Percentiles rank a stretch among this genome's conserved stretches.
Evolutionary conservation across 1,284 basidiomycete species (phyloP).

Genomic region (Fomitopsis schrenkii): DNA sequence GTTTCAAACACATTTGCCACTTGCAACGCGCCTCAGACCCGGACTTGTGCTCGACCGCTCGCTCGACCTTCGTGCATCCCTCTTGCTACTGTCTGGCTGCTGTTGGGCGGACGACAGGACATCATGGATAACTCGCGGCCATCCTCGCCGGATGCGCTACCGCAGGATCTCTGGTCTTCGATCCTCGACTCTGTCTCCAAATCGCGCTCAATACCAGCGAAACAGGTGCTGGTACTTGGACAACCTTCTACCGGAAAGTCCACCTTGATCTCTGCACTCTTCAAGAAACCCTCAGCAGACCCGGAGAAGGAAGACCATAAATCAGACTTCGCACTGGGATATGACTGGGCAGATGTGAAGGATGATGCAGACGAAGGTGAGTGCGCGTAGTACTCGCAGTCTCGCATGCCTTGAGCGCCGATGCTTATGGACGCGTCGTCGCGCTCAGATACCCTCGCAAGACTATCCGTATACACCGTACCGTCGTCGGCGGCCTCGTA

Average conservation of each 20-base stretch:
- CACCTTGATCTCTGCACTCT: conserved; percentile 60
- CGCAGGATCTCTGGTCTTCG: conserved; percentile 85
- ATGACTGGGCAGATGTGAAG: conserved; percentile 81
- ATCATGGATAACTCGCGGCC: conserved; percentile 50
- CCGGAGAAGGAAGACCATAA: conserved; percentile 52
- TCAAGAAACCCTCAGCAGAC: conserved; percentile 58
- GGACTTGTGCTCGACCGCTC: too few species aligned
- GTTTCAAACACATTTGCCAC: conserved; percentile 8
- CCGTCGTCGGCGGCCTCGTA: conserved; percentile 76
- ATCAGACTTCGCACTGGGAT: conserved; percentile 79
- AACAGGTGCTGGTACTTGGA: conserved; percentile 81
- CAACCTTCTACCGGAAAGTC: conserved; percentile 77
- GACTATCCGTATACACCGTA: conserved; percentile 85
- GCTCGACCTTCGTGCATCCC: background rate
- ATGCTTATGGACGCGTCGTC: conserved; percentile 5
- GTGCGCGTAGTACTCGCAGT: conserved; percentile 18
- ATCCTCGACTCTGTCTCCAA: conserved; percentile 88
- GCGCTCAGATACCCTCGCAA: conserved; percentile 72
- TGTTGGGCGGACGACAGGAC: background rate
- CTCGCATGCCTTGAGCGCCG: background rate
- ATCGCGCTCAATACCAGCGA: conserved; percentile 79
- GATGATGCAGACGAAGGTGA: conserved; percentile 88
- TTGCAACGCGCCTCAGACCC: background rate
- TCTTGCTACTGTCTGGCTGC: background rate
- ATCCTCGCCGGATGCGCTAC: conserved; percentile 63